Base-by-base conservation (phyloP, 768 basidiomycete genomes). In the Nevesoporus exiguus region DNA sequence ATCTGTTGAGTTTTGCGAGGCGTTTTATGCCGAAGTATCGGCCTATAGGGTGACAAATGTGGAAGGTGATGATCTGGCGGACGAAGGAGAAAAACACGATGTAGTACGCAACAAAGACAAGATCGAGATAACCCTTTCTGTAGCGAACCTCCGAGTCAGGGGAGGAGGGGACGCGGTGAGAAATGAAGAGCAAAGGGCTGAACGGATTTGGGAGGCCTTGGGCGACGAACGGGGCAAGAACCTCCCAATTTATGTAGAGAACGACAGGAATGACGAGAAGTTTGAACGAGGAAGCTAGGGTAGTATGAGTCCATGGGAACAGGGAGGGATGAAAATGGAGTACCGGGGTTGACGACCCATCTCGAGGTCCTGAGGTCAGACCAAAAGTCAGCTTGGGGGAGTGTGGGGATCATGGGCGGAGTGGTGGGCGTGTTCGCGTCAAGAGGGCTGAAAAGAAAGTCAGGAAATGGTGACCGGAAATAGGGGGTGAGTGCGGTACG, bases 11-110 rank as follows among this genome's bases (percentile, higher is more conserved):
- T 69, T 95, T 97, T 22, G 66, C 66, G 54, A 73, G 69, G 57
- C 77, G 83, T 63, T 74, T 80, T 46, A 99, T 80, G 2, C 93
- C 88, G 51, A 87, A 84, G 54, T 78, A 76, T 31, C 75, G 78
- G 0, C 88, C 94, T 34, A 93, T 59, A 2, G 88, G 90, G 22
- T 75, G 74, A 41, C 84, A 82, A 11, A 92, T 33, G 51, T 80
- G 81, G 63, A 88, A 59, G 17, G 86, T 82, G 67, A 93, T 66
- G 41, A 76, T 64, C 71, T 98, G 93, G 29, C 96, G 85, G 40
- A 94, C 60, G 67, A 93, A 89, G 2, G 93, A 95, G 74, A 88
- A 98, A 62, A 96, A 84, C 47, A 98, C 74, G 70, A 98, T 76
- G 65, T 95, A 77, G 71, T 91, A 95, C 3, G 78, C 77, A 43